These are phyloP conservation scores for Neurospora africana DNA, from an alignment of 495 filamentous ascomycete species.

Conservation along the genomic window DNA sequence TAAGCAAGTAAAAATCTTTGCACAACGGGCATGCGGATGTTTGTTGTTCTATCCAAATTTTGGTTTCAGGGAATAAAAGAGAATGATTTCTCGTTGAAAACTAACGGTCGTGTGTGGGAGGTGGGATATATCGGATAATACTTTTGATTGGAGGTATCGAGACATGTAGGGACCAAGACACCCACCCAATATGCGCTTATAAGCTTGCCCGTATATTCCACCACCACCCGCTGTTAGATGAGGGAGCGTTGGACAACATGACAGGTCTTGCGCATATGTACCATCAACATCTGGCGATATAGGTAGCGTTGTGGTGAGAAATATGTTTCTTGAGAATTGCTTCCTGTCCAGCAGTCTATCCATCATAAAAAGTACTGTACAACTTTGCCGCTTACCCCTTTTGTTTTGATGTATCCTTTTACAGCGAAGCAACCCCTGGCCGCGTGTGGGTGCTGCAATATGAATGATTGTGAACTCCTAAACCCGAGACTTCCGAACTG, in stretches of 20 bases:
- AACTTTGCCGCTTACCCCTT: neutral
- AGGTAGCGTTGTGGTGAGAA: neutral
- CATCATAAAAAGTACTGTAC: neutral
- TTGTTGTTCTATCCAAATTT: neutral
- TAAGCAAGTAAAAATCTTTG: neutral
- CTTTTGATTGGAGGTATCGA: neutral
- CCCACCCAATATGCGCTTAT: neutral
- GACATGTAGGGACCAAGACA: neutral
- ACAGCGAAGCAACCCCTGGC: neutral
- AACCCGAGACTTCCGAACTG: neutral
- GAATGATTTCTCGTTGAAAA: neutral
- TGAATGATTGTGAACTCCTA: neutral
- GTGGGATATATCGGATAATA: neutral
- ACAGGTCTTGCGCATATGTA: neutral
- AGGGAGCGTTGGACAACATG: neutral
- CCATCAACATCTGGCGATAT: neutral
- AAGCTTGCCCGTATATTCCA: neutral
- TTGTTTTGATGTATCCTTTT: neutral
- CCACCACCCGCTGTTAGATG: neutral
- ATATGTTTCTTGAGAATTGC: neutral
- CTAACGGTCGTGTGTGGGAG: neutral
- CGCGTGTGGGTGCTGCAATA: neutral
- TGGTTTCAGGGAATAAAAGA: neutral
- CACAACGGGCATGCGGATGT: neutral
- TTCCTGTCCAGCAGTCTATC: neutral